phyloP scores from a whole-genome alignment of 441 rosid species.

The Populus hybrid region DNA sequence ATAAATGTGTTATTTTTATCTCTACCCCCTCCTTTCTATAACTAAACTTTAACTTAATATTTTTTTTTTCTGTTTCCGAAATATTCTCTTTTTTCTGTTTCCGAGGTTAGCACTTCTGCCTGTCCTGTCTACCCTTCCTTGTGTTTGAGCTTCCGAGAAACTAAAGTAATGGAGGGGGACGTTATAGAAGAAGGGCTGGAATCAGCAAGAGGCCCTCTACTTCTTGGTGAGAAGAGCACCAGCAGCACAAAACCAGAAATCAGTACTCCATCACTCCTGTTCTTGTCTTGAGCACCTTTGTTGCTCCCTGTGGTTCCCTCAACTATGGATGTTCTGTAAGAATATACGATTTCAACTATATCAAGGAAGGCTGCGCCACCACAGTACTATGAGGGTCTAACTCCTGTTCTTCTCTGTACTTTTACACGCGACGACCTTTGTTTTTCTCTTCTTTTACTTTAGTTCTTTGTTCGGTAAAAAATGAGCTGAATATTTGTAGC shows the following conservation, averaged over 20 bases:
- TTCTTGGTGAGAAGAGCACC: not conserved
- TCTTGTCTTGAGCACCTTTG: slow-evolving; percentile 20
- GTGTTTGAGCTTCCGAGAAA: not conserved
- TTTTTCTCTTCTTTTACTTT: too few species aligned
- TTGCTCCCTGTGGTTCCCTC: slow-evolving; percentile 40
- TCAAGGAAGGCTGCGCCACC: too few species aligned
- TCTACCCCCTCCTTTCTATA: too few species aligned
- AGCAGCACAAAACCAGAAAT: not conserved
- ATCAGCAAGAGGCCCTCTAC: not conserved
- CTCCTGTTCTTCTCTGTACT: too few species aligned
- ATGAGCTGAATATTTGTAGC: too few species aligned
- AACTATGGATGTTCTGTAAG: slow-evolving; percentile 29
- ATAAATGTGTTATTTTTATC: too few species aligned
- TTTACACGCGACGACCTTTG: too few species aligned
- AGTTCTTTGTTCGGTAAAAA: too few species aligned
- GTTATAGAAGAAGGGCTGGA: not conserved
- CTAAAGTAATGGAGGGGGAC: not conserved
- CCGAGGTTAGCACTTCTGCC: not conserved
- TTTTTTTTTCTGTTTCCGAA: not conserved
- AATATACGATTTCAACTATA: too few species aligned
- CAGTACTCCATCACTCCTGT: slow-evolving; percentile 5
- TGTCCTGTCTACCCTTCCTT: not conserved
- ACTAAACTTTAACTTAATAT: too few species aligned
- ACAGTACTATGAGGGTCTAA: too few species aligned
- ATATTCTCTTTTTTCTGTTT: not conserved